phyloP scores from a whole-genome alignment of 768 basidiomycete species.

The Termitomyces sp. region DNA sequence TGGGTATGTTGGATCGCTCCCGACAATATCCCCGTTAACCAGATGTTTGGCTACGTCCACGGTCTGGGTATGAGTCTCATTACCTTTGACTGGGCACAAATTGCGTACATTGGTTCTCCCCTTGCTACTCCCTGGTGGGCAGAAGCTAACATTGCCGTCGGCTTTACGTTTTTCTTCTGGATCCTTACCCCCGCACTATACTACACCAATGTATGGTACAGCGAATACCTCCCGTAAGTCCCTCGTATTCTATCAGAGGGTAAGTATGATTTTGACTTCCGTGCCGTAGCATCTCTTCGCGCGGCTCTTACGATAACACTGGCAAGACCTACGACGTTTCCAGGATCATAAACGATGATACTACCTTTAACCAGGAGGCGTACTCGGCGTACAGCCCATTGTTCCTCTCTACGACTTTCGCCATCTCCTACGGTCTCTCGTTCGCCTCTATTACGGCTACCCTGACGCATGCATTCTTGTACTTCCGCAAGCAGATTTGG shows the following conservation, averaged over 20 bases:
- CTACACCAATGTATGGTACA: conserved; percentile 63
- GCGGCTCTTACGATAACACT: conserved; percentile 63
- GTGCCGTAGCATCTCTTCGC: conserved; percentile 48
- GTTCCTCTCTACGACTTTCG: conserved; percentile 69
- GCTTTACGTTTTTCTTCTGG: conserved; percentile 73
- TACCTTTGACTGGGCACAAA: conserved; percentile 83
- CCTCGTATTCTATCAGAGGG: neutral
- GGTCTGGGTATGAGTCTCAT: conserved; percentile 68
- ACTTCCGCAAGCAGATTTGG: conserved; percentile 79
- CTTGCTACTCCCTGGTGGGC: conserved; percentile 85
- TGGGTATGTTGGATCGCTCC: conserved; percentile 69
- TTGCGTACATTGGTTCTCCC: conserved; percentile 66
- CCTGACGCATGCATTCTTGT: conserved; percentile 65
- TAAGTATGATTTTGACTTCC: conserved; percentile 10
- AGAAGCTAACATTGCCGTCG: conserved; percentile 61
- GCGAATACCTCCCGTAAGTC: conserved; percentile 53
- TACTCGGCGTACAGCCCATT: conserved; percentile 60
- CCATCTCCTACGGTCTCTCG: conserved; percentile 76
- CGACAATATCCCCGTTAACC: conserved; percentile 63
- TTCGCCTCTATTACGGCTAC: conserved; percentile 81
- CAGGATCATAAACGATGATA: conserved; percentile 48
- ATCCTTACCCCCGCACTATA: conserved; percentile 61
- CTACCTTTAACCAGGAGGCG: conserved; percentile 50
- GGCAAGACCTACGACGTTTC: conserved; percentile 56
- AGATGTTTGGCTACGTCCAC: conserved; percentile 67